Evolutionary conservation across 1,284 basidiomycete genomes (phyloP), one percentile per base, ranked within the genome.

Genomic region (Trichosporon ovoides): DNA sequence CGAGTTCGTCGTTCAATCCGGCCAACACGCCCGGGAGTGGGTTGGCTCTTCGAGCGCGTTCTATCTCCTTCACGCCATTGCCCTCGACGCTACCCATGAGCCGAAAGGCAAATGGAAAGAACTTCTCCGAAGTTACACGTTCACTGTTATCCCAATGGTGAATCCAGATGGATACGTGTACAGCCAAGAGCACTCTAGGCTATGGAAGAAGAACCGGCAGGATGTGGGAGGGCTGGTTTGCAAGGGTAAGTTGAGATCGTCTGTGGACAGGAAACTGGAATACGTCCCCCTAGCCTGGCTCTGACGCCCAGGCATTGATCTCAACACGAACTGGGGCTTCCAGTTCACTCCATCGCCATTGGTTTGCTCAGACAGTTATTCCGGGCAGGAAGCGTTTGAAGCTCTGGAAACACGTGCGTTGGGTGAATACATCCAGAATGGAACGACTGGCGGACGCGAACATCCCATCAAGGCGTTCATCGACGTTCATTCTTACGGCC

Each of bases 1-100:
- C 51, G 77, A 85, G 14, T 83, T 91, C 65, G 82, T 90, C n/a
- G 79, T 91, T 46, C 79, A 83, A 7, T 86, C 86, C 10, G 86
- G 87, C 0, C 87, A 89, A 68, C 89, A 91, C 73, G 87, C 87
- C 20, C 81, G 89, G 40, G 88, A 91, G 85, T 93, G 89, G 89
- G 83, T 92, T 52, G 86, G 88, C 0, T 85, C 87, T 0, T 83
- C 89, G 0, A 83, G 88, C 0, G 80, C 87, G 0, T 76, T 89
- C 12, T 91, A 89, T 73, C 76, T 91, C 51, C 81, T 86, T 0
- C 88, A 91, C 70, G 81, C 84, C 0, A 79, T 91, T 7, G 78
- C 87, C 3, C 75, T 83, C 3, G 77, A 84, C 56, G 63, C 78
- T 0, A 75, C 80, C 1, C 80, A 66, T 74, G 18, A 79, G 53